A percentile compares a stretch with the other conserved stretches of the same genome.
Conservation (phyloP, 192 early-diverging fungal species). For the Coemansia sp. region DNA sequence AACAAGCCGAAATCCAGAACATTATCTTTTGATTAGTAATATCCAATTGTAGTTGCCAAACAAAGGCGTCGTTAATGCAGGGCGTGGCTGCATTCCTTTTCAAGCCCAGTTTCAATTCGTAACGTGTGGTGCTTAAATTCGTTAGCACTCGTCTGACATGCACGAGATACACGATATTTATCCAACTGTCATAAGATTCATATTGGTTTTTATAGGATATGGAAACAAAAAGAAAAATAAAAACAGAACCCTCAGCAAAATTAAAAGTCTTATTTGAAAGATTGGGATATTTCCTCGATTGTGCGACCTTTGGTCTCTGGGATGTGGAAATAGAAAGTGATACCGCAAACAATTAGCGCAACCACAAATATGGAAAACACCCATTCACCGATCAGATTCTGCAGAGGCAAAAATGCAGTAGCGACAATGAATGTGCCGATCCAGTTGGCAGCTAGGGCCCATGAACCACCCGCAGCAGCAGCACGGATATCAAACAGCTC, state of each 20-base stretch:
- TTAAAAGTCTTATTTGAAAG: slow-evolving; percentile 10
- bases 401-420: slow-evolving; percentile 38
- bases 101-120: neutral
- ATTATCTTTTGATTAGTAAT: neutral
- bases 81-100: slow-evolving; percentile 1
- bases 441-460: slow-evolving; percentile 52
- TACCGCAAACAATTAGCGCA: slow-evolving; percentile 24
- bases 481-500: slow-evolving; percentile 51
- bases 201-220: neutral
- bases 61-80: neutral
- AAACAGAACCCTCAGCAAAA: neutral
- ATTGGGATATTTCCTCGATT: slow-evolving; percentile 44
- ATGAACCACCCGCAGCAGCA: slow-evolving; percentile 42
- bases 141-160: neutral
- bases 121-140: neutral
- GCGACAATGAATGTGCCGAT: slow-evolving; percentile 48
- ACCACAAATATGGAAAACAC: slow-evolving; percentile 52
- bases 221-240: neutral
- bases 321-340: slow-evolving; percentile 30
- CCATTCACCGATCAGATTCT: slow-evolving; percentile 47
- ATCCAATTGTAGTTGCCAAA: neutral
- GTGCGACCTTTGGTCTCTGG: slow-evolving; percentile 52
- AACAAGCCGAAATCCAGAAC: neutral
- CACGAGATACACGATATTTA: neutral
- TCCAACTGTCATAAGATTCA: too few species aligned